A percentile compares a stretch with the other conserved stretches of the same genome.
These are phyloP conservation scores for Alopecurus myosuroides DNA, from an alignment of 176 grass and related monocot species.

Conservation along the genomic window DNA sequence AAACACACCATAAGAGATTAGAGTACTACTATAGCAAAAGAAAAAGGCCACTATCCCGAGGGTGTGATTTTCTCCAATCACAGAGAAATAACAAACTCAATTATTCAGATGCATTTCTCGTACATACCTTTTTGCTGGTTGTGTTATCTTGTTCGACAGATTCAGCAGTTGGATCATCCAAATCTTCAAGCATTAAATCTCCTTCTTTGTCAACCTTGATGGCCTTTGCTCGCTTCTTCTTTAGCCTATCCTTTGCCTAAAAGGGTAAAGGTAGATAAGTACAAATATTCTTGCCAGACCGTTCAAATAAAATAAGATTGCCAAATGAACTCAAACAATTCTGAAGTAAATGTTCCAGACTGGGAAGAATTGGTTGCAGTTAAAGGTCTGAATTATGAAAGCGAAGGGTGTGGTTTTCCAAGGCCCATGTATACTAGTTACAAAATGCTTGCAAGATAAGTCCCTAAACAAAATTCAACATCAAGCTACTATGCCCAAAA, in stretches of 20 bases:
- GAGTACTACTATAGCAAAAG: slow-evolving; percentile 4
- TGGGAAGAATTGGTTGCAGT: neutral
- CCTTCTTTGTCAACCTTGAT: slow-evolving; percentile 87
- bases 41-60: neutral
- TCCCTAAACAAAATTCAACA: neutral
- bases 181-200: slow-evolving; percentile 83
- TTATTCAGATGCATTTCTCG: neutral
- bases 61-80: neutral
- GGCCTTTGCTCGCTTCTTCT: slow-evolving; percentile 78
- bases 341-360: neutral
- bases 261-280: slow-evolving; percentile 16
- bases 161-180: slow-evolving; percentile 50
- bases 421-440: neutral
- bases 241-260: slow-evolving; percentile 85
- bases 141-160: slow-evolving; percentile 50
- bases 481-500: neutral
- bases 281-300: neutral
- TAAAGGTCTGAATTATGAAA: neutral
- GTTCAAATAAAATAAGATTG: neutral
- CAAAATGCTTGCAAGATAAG: neutral
- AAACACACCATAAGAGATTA: too few relatives aligned
- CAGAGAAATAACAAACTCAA: neutral
- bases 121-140: slow-evolving; percentile 73
- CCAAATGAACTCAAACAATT: neutral
- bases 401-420: neutral